Base-by-base conservation (phyloP, 2,329 filamentous ascomycete species). In the Rhexocercosporidium sp. region DNA sequence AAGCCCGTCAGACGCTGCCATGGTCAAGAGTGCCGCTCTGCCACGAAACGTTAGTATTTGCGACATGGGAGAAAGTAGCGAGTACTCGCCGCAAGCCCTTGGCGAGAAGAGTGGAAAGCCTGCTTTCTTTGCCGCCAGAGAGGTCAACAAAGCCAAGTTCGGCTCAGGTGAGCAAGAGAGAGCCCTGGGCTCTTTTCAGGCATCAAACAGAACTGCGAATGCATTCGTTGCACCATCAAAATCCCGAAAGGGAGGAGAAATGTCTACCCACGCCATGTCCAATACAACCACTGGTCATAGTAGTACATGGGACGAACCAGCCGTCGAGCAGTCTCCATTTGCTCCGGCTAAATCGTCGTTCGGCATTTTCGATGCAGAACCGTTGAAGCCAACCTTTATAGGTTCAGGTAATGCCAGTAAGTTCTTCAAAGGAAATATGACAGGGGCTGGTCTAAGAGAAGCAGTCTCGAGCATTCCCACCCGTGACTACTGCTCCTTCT, bases 1-100 rank as follows among this genome's bases (percentile, higher is more conserved):
- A 53, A 80, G 78, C 70, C 79, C 78, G 59, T 79, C 78, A 9
- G 78, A 80, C 68, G 78, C 78, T 22, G 78, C 78, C 51, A 77
- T 80, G 75, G 76, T 75, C 22, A 80, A 79, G 63, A 66, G 70
- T 41, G 60, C 65, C 14, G 20, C 49, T 57, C 59, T 64, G 34
- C 59, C 64, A 39, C 46, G 51, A 29, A 31, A 51, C 18, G 18
- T 31, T 31, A 56, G 27, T 20, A 44, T 60, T 7, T 64, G 62
- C 46, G 49, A 66, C 12, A 18, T 69, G 12, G 65, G 65, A 60
- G 49, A 62, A 18, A 64, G 63, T 27, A 57, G 62, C 46, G 53
- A 60, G n/a, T 60, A 64, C 34, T 62, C 62, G 47, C 56, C 66
- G 6, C 71, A 70, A 44, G 63, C 67, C 20, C 64, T 77, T 22